A percentile compares a stretch with the other conserved stretches of the same genome.
Conservation (phyloP, 2,329 filamentous ascomycete species). For the Monosporascus sp. region DNA sequence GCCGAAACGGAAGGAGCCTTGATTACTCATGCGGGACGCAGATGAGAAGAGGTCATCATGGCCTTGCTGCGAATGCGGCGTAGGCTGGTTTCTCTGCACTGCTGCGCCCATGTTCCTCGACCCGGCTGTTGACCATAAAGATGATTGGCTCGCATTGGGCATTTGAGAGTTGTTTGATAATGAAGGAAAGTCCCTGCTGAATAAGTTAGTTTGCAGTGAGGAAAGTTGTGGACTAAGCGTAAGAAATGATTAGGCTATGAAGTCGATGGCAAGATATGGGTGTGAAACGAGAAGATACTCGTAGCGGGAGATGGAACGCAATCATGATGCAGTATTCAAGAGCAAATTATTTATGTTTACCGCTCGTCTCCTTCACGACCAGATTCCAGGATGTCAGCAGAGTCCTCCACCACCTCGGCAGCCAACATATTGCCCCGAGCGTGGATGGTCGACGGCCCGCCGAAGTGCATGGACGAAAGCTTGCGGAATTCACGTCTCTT, state of each 20-base stretch:
- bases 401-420: background rate
- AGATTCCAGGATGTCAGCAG: background rate
- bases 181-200: conserved; percentile 58
- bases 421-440: background rate
- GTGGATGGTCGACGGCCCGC: background rate
- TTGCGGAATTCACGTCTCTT: background rate
- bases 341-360: background rate
- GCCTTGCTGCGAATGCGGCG: conserved; percentile 46
- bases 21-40: conserved; percentile 32
- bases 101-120: conserved; percentile 44
- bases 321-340: background rate
- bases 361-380: background rate
- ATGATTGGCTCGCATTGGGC: conserved; percentile 41
- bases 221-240: background rate
- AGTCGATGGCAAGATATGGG: background rate
- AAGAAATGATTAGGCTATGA: too few relatives aligned
- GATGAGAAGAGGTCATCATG: conserved; percentile 43
- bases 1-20: conserved; percentile 51
- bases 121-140: conserved; percentile 51
- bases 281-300: background rate
- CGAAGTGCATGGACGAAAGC: background rate
- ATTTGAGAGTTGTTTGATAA: conserved; percentile 57
- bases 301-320: background rate
- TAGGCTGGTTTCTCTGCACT: conserved; percentile 47
- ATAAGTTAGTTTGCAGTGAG: conserved; percentile 17